Conservation (phyloP, 306 rosid species). For the Urtica urens region DNA sequence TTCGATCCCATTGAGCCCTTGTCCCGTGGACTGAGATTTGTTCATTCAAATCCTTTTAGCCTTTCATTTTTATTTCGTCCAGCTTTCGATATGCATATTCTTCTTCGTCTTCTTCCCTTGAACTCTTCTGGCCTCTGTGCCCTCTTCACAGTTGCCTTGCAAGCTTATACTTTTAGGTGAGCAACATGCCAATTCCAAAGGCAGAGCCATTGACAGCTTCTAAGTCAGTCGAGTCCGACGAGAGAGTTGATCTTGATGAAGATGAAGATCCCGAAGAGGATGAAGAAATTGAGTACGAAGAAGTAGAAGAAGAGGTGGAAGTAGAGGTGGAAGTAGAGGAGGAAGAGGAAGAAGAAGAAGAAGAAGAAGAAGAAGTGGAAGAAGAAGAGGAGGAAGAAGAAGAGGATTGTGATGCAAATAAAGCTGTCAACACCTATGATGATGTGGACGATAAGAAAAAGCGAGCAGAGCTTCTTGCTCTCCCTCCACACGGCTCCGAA, state of each 20-base stretch:
- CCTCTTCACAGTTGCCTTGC: conserved; percentile 95
- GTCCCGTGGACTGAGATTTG: conserved; percentile 45
- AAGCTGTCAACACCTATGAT: conserved; percentile 28
- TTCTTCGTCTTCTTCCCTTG: conserved; percentile 93
- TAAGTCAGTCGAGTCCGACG: conserved; percentile 61
- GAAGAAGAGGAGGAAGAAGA: conserved; percentile 42
- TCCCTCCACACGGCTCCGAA: conserved; percentile 98
- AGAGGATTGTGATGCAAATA: conserved; percentile 38
- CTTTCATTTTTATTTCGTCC: conserved; percentile 69
- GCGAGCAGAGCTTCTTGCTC: conserved; percentile 77
- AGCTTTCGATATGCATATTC: conserved; percentile 67
- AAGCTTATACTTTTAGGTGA: conserved; percentile 61
- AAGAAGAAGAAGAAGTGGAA: conserved; percentile 39
- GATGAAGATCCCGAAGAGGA: conserved; percentile 76
- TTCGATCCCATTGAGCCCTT: conserved; percentile 35
- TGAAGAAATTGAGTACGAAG: conserved; percentile 86
- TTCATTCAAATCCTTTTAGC: conserved; percentile 54
- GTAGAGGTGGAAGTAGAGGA: conserved; percentile 44
- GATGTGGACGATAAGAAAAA: conserved; percentile 58
- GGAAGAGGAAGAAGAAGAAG: conserved; percentile 41
- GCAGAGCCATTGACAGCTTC: conserved; percentile 51
- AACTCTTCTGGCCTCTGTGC: conserved; percentile 96
- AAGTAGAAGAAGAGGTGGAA: conserved; percentile 64
- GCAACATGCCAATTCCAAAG: conserved; percentile 72
- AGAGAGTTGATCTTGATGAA: conserved; percentile 68